A percentile compares a stretch with the other conserved stretches of the same genome.
phyloP scores from a whole-genome alignment of 1,139 yeast species.

The Debaryomycetaceae sp. region DNA sequence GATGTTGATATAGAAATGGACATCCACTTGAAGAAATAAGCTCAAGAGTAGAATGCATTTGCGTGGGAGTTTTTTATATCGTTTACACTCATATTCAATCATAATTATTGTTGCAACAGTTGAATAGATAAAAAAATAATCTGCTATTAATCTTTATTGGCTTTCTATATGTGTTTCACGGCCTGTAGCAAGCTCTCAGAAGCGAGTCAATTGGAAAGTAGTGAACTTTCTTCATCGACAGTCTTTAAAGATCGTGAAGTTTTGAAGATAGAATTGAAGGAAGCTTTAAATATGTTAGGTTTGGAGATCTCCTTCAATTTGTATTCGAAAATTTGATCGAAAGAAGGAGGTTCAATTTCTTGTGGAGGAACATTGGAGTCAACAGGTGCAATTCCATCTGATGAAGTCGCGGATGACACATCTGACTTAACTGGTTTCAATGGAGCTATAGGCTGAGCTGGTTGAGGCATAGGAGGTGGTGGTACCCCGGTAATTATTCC shows the following conservation, averaged over 20 bases:
- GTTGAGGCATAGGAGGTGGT: conserved; percentile 12
- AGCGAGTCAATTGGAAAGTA: neutral
- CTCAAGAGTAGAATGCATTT: too few relatives aligned
- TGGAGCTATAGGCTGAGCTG: conserved; percentile 5
- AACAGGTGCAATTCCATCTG: conserved; percentile 17
- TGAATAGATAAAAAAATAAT: too few relatives aligned
- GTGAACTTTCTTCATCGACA: conserved; percentile 5
- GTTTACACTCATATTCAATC: neutral
- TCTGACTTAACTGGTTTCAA: conserved; percentile 24
- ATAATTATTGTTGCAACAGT: neutral
- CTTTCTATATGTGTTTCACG: neutral
- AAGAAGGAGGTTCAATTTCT: conserved; percentile 40
- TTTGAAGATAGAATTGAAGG: conserved; percentile 3
- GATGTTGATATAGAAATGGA: conserved; percentile 14
- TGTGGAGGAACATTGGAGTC: conserved; percentile 23
- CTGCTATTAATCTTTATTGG: neutral
- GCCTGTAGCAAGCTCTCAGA: neutral
- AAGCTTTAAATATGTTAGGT: conserved; percentile 8
- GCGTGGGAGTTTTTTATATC: too few relatives aligned
- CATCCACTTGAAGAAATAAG: conserved; percentile 12
- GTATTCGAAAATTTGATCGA: conserved; percentile 27
- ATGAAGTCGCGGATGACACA: conserved; percentile 17
- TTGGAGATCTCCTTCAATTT: conserved; percentile 19
- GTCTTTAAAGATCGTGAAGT: conserved; percentile 1
- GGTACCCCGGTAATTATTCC: conserved; percentile 31